Evolutionary conservation across 371 early-diverging fungal species (phyloP), one percentile per base, ranked within the genome.

Genomic region (Saksenaea vasiformis): DNA sequence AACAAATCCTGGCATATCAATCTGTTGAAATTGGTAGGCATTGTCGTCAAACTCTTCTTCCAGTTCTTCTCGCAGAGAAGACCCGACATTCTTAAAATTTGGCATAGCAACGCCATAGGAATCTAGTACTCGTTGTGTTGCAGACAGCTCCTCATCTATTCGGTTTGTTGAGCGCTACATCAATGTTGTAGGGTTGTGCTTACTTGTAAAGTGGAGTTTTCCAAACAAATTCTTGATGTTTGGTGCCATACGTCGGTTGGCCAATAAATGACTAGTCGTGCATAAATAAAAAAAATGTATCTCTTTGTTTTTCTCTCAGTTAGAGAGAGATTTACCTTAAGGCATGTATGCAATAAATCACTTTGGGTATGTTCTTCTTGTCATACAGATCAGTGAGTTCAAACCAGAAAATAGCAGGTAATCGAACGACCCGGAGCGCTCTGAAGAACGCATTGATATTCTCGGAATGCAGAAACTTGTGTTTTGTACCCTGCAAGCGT

Each of bases 341-440:
- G 0, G 99, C 99, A 73, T 99, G 99, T 56, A 99, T 91, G 79
- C 99, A 99, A 78, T 99, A 99, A 66, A 99, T 97, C 10, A 99
- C 99, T 72, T 96, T 96, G 24, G 99, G 99, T 73, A 99, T 93
- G 77, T 99, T 99, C 78, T 99, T 99, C 79, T 94, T 93, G 62
- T 99, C 99, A 79, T 99, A 99, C 13, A 99, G 80, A 80, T 99
- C 99, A 0, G 98, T 95, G 65, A 96, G 79, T 76, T 99, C 99
- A 83, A 99, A 99, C 72, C 93, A 90, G 84, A 99, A 99, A 65
- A 93, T 90, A 73, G 83, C 63, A 5, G 99, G 98, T 14, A 99
- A 78, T 2, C 92, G 91, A 17, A 95, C 89, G 39, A 90, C 84
- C 47, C 85, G 78, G 60, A 95, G 85, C 2, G 95, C 95, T 22